phyloP scores from a whole-genome alignment of 495 filamentous ascomycete genomes.

The Daldinia grandis region DNA sequence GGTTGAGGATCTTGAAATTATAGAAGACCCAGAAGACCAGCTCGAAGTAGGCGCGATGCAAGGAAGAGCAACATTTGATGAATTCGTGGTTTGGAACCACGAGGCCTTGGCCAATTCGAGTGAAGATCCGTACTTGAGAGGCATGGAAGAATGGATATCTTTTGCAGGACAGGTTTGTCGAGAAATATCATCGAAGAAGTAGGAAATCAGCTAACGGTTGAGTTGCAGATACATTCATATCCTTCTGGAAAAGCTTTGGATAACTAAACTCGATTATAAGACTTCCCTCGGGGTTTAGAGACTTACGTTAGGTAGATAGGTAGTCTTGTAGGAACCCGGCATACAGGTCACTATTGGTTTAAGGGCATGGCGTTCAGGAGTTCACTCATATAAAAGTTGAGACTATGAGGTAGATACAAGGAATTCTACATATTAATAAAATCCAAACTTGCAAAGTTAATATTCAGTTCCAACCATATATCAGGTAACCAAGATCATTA shows the following conservation, averaged over 20 bases:
- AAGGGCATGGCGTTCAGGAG: constrained; percentile 1
- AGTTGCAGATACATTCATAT: constrained; percentile 42
- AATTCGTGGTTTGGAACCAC: constrained; percentile 86
- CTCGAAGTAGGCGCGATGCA: constrained; percentile 62
- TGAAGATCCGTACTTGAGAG: constrained; percentile 65
- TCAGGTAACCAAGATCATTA: neutral
- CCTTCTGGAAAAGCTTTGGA: neutral
- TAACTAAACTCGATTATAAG: neutral
- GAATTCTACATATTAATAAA: neutral
- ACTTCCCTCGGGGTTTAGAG: neutral
- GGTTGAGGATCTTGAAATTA: constrained; percentile 49
- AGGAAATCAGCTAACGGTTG: neutral
- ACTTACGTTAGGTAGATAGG: too few species aligned
- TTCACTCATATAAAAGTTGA: neutral
- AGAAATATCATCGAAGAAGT: neutral
- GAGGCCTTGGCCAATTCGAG: constrained; percentile 59
- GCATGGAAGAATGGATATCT: constrained; percentile 83
- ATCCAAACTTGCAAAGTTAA: neutral
- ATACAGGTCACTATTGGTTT: neutral
- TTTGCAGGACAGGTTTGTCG: constrained; percentile 68
- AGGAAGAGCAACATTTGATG: constrained; percentile 76
- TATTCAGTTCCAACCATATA: neutral
- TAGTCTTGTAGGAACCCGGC: neutral
- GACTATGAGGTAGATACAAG: too few species aligned
- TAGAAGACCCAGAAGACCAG: constrained; percentile 59